These are phyloP conservation scores for Fusarium verticillioides DNA, from an alignment of 2,329 filamentous ascomycete species.

Conservation along the genomic window DNA sequence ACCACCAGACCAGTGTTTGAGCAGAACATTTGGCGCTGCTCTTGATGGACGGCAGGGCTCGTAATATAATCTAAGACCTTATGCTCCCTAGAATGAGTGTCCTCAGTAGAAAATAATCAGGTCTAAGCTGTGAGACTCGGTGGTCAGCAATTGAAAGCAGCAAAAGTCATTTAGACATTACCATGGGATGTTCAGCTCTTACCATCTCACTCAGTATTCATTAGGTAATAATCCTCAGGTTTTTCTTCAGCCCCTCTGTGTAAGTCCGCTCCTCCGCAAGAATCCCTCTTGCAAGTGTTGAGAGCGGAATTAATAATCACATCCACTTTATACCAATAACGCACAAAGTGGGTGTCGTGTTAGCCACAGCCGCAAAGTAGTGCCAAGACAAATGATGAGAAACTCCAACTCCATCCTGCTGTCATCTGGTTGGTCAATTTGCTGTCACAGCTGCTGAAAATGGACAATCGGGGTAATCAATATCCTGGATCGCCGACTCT, in stretches of 20 bases:
- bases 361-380: constrained; percentile 32
- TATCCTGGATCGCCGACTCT: constrained; percentile 15
- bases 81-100: rapidly evolving
- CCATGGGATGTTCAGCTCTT: neutral
- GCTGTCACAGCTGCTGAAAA: neutral
- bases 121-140: neutral
- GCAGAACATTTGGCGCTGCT: neutral
- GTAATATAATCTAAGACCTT: neutral
- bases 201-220: neutral
- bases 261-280: constrained; percentile 42
- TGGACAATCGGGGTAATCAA: constrained; percentile 30
- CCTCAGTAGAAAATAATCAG: neutral
- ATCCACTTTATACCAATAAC: neutral
- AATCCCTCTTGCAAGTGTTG: neutral
- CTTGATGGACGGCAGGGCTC: neutral
- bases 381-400: constrained; percentile 26
- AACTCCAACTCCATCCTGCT: constrained; percentile 15
- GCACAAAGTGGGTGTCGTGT: constrained; percentile 7
- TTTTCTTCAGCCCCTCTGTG: neutral
- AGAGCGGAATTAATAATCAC: constrained; percentile 42
- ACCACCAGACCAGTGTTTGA: constrained; percentile 59
- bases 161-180: neutral
- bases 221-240: neutral
- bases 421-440: constrained; percentile 12
- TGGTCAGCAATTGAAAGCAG: neutral